These are phyloP conservation scores for Wickerhamiella spandovensis DNA, from an alignment of 805 yeast genomes.

Conservation along the genomic window DNA sequence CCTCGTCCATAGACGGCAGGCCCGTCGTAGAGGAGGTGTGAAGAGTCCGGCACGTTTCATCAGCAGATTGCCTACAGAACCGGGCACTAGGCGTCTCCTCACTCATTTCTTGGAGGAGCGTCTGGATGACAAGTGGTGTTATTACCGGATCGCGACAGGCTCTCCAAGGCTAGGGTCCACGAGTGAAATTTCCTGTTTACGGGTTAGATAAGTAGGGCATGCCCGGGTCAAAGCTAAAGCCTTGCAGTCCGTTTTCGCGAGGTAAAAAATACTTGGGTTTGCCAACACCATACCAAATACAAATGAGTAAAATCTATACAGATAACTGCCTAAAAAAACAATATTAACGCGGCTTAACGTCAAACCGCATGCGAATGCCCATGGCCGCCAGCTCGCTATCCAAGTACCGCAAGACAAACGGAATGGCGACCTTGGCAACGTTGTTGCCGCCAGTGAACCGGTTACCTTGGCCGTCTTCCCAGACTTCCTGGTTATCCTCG, in stretches of 20 bases:
- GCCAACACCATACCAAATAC: no score
- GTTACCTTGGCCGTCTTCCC: conserved; percentile 97
- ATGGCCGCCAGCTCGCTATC: conserved; percentile 94
- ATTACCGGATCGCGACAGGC: not conserved
- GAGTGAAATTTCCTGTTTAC: not conserved
- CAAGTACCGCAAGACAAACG: conserved; percentile 87
- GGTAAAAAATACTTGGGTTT: no score
- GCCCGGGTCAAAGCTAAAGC: no score
- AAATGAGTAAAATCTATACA: no score
- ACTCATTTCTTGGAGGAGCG: not conserved
- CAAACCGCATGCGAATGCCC: conserved; percentile 90
- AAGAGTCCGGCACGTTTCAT: conserved; percentile 50
- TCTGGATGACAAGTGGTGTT: not conserved
- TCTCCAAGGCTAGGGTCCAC: not conserved
- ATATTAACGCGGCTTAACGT: conserved; percentile 42
- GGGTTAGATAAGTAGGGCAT: not conserved
- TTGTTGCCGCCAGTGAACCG: conserved; percentile 83
- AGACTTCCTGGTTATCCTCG: conserved; percentile 36
- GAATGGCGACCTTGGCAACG: conserved; percentile 92
- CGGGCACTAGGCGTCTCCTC: conserved; percentile 16
- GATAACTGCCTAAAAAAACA: not conserved
- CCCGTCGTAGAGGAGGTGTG: conserved; percentile 52
- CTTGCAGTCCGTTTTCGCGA: no score
- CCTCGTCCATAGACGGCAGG: conserved; percentile 54
- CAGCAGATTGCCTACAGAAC: conserved; percentile 47